phyloP scores from a whole-genome alignment of 352 stramenopile genomes.

The Phytophthora agathidicida region DNA sequence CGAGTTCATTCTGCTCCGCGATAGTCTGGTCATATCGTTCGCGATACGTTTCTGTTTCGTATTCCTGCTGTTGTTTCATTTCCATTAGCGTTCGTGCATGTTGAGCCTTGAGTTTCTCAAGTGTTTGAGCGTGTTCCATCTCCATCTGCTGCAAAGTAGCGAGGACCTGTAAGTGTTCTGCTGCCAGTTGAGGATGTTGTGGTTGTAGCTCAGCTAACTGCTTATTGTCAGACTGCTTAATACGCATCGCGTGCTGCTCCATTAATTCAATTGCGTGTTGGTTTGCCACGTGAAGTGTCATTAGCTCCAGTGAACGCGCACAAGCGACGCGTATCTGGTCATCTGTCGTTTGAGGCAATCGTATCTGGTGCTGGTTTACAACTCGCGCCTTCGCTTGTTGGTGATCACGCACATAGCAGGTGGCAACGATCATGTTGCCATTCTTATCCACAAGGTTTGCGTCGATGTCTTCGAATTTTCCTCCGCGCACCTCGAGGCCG shows the following conservation, averaged over 20 bases:
- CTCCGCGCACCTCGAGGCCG: conserved; percentile 6
- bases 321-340: conserved; percentile 22
- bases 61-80: neutral
- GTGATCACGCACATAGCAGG: neutral
- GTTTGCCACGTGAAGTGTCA: conserved; percentile 18
- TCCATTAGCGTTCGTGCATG: conserved; percentile 1
- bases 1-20: conserved; percentile 13
- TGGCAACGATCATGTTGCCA: neutral
- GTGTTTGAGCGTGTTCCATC: neutral
- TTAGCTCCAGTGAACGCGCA: conserved; percentile 20
- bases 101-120: neutral
- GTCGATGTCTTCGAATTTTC: conserved; percentile 4
- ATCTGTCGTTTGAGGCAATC: conserved; percentile 14
- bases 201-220: conserved; percentile 3
- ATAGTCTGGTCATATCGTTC: neutral
- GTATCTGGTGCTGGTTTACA: neutral
- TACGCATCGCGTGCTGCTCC: neutral
- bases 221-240: neutral
- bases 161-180: neutral
- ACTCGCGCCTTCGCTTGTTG: neutral
- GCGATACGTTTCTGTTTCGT: neutral
- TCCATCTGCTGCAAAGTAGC: neutral
- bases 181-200: neutral
- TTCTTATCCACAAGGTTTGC: conserved; percentile 1
- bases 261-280: conserved; percentile 17